These are phyloP conservation scores for Mycena metata DNA, from an alignment of 768 basidiomycete genomes.

Conservation along the genomic window DNA sequence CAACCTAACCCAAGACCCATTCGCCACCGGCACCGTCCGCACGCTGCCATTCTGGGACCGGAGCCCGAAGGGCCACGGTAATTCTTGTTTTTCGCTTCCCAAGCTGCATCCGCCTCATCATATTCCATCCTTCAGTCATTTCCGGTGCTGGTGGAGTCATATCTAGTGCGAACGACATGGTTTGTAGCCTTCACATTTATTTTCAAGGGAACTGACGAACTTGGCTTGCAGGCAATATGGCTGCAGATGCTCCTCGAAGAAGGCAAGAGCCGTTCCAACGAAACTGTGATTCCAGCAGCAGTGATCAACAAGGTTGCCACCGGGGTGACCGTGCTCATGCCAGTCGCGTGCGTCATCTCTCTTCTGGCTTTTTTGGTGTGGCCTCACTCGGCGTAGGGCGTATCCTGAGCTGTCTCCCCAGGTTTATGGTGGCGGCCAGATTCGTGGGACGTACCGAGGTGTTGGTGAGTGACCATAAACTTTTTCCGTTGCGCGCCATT, in stretches of 20 bases:
- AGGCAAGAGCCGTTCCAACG: constrained; percentile 31
- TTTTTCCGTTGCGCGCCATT: constrained; percentile 27
- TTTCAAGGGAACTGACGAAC: background rate
- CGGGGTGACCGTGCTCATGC: constrained; percentile 39
- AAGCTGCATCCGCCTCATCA: background rate
- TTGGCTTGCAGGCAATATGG: constrained; percentile 31
- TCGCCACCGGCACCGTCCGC: constrained; percentile 41
- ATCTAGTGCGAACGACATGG: constrained; percentile 45
- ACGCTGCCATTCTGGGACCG: constrained; percentile 41
- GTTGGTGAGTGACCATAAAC: constrained; percentile 8
- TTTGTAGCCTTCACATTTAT: constrained; percentile 13
- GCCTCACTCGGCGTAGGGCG: no score
- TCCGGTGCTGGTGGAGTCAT: constrained; percentile 50
- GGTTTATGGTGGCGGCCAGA: no score
- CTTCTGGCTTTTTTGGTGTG: background rate
- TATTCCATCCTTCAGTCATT: constrained; percentile 35
- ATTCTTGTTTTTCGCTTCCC: background rate
- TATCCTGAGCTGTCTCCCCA: no score
- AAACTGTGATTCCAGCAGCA: constrained; percentile 43
- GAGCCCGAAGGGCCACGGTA: constrained; percentile 42
- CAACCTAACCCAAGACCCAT: constrained; percentile 39
- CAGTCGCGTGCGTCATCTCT: constrained; percentile 37
- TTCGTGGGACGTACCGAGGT: no score
- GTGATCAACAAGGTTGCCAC: constrained; percentile 42
- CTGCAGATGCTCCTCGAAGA: constrained; percentile 14